Conservation (phyloP, 495 filamentous ascomycete genomes). For the Aspergillus affinis region DNA sequence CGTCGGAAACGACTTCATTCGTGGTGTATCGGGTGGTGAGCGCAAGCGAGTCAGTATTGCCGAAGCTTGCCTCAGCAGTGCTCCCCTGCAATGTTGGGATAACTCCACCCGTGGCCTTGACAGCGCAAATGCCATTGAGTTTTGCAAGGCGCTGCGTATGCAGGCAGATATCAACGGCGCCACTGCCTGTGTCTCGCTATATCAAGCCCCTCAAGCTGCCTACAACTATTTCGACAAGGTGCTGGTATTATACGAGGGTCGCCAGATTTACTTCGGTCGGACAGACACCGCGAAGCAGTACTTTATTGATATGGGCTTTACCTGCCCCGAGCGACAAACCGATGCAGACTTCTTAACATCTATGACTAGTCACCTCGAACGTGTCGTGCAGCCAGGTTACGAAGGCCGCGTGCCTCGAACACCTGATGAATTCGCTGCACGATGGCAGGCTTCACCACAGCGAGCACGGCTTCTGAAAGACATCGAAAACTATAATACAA, state of each 20-base stretch:
- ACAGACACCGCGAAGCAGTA: slow-evolving; percentile 51
- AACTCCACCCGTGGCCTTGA: slow-evolving; percentile 80
- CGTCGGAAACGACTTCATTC: slow-evolving; percentile 68
- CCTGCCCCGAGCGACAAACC: slow-evolving; percentile 48
- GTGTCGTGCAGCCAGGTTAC: slow-evolving; percentile 53
- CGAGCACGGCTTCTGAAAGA: slow-evolving; percentile 43
- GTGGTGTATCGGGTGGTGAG: slow-evolving; percentile 75
- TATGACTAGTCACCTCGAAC: neutral
- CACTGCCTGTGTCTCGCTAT: slow-evolving; percentile 69
- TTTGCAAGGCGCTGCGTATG: slow-evolving; percentile 56
- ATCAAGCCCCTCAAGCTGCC: slow-evolving; percentile 75
- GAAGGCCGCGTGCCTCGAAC: slow-evolving; percentile 61
- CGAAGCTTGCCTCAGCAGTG: slow-evolving; percentile 1
- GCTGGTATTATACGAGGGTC: slow-evolving; percentile 54
- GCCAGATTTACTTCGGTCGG: slow-evolving; percentile 58
- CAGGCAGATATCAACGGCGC: slow-evolving; percentile 68
- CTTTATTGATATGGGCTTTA: slow-evolving; percentile 53
- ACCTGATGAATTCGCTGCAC: slow-evolving; percentile 60
- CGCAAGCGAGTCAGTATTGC: slow-evolving; percentile 32
- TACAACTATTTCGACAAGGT: slow-evolving; percentile 53
- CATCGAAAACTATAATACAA: slow-evolving; percentile 44
- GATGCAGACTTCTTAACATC: slow-evolving; percentile 2
- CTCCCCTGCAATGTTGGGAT: slow-evolving; percentile 68
- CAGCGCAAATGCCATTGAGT: slow-evolving; percentile 69
- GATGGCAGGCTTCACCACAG: slow-evolving; percentile 47